Conservation (phyloP, 331 rosid species). For the Acacia concinna region DNA sequence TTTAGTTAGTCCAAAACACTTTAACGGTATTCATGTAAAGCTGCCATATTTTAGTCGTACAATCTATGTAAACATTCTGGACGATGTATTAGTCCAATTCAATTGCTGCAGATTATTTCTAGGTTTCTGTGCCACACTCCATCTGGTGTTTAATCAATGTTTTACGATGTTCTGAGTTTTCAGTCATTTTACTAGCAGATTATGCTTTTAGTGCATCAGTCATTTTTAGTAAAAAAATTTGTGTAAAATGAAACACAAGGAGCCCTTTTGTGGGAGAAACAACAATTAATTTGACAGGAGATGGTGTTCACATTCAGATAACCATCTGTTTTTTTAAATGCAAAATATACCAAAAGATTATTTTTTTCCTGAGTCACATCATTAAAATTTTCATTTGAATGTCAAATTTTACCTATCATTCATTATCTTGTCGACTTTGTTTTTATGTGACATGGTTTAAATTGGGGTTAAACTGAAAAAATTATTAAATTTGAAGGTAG, state of each 20-base stretch:
- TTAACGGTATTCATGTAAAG: background rate
- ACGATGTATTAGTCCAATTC: background rate
- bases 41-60: conserved; percentile 2
- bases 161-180: background rate
- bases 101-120: background rate
- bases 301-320: background rate
- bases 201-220: background rate
- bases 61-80: background rate
- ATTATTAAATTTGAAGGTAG: too few relatives aligned
- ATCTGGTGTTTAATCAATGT: background rate
- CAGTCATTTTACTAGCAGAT: background rate
- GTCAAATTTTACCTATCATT: too few relatives aligned
- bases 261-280: background rate
- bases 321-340: background rate
- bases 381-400: too few relatives aligned
- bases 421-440: too few relatives aligned
- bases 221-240: background rate
- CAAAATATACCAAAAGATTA: too few relatives aligned
- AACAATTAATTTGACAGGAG: background rate
- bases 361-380: too few relatives aligned
- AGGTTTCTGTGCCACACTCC: background rate
- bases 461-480: too few relatives aligned
- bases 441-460: too few relatives aligned
- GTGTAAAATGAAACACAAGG: background rate
- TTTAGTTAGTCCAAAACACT: background rate